Evolutionary conservation across 2,329 filamentous ascomycete species (phyloP).

Genomic region (Talaromyces sp.): DNA sequence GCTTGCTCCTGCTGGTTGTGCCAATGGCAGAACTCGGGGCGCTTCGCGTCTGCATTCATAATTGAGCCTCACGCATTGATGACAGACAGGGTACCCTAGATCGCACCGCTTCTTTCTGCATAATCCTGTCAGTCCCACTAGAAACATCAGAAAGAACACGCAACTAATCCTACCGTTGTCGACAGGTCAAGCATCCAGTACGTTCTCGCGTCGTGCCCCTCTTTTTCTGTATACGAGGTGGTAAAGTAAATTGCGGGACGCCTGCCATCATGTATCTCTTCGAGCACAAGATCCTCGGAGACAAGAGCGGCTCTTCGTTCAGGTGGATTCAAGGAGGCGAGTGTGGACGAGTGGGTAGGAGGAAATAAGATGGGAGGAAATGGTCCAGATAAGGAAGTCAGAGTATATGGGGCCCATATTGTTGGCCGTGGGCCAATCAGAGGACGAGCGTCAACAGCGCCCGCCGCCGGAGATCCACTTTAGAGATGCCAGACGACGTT

Average conservation of each 20-base stretch:
- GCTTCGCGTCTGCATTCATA: background rate
- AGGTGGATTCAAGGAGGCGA: background rate
- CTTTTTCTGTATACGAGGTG: background rate
- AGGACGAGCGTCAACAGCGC: background rate
- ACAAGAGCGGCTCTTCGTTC: background rate
- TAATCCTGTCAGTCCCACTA: no score
- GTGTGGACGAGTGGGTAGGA: background rate
- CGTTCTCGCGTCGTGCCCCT: background rate
- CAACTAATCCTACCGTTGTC: background rate
- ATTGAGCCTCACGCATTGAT: background rate
- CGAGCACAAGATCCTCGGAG: background rate
- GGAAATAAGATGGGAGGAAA: background rate
- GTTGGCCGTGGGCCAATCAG: background rate
- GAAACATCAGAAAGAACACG: no score
- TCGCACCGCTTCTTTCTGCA: background rate
- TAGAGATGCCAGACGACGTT: no score
- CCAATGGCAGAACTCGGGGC: background rate
- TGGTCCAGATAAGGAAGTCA: background rate
- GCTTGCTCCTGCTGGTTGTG: background rate
- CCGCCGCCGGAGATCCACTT: no score
- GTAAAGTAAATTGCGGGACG: background rate
- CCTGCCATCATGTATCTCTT: background rate
- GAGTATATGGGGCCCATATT: background rate
- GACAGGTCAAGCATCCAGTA: background rate
- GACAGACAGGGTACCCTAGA: background rate